These are phyloP conservation scores for Rhizophagus prolifer DNA, from an alignment of 192 early-diverging fungal genomes.

Conservation along the genomic window DNA sequence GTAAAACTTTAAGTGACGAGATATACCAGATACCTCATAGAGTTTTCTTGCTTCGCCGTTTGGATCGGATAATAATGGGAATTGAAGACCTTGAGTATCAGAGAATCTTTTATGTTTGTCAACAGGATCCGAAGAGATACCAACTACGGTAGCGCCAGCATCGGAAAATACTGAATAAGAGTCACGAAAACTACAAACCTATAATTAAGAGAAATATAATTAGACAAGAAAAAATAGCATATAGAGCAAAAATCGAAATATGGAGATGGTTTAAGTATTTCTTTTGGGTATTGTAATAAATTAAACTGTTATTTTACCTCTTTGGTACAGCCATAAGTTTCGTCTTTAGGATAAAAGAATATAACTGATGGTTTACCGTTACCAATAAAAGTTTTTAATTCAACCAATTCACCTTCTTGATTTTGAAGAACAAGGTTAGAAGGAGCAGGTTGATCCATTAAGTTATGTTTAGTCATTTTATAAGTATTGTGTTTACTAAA, in stretches of 20 bases:
- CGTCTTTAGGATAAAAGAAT: conserved; percentile 47
- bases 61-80: conserved; percentile 38
- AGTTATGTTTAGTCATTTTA: conserved; percentile 25
- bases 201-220: not conserved
- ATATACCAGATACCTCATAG: conserved; percentile 30
- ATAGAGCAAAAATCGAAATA: not conserved
- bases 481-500: not conserved
- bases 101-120: conserved; percentile 38
- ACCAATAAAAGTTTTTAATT: conserved; percentile 35
- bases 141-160: conserved; percentile 38
- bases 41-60: conserved; percentile 31
- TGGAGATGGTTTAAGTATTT: too few species aligned
- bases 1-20: too few species aligned
- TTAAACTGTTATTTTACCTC: conserved; percentile 25
- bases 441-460: conserved; percentile 37
- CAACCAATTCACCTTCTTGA: conserved; percentile 34
- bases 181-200: conserved; percentile 45
- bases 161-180: conserved; percentile 36
- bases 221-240: not conserved
- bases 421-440: conserved; percentile 33
- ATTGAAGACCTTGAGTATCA: conserved; percentile 29
- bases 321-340: conserved; percentile 37
- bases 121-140: conserved; percentile 36
- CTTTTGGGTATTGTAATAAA: not conserved
- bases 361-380: conserved; percentile 30